Evolutionary conservation across 2,329 filamentous ascomycete species (phyloP), one percentile per base, ranked within the genome.

Genomic region (Emmonsiellopsis sp.): DNA sequence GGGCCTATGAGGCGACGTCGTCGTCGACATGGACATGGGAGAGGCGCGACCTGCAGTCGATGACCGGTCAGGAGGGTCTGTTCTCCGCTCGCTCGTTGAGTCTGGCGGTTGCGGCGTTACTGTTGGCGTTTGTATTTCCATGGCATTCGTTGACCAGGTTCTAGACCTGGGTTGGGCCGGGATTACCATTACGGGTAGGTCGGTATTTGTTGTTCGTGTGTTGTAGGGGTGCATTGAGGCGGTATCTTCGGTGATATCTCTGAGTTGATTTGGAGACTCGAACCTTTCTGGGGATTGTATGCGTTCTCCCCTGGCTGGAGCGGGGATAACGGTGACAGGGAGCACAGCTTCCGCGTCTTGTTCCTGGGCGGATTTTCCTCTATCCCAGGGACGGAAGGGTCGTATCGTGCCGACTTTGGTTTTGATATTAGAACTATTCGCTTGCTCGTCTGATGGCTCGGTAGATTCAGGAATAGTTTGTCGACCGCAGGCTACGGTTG

Each of bases 291-390:
- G 78, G 42, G 75, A 79, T 77, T 79, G 82, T 5, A 77, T 77
- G 45, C 79, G 70, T 37, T 77, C 76, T 40, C 71, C 73, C 40
- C 77, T 72, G 26, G 76, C 76, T 56, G 80, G 78, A 3, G 80
- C 80, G 2, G 81, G 82, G 50, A 85, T 82, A 32, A 84, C 74
- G 0, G 80, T 84, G 16, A 83, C 75, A 2, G 80, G 79, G 10
- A 82, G 60, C 16, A 76, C 68, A 6, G 64, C 63, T 16, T 76
- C 71, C 2, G 66, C 59, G 32, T 59, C 59, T 20, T 63, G 59
- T 61, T 73, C 63, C 63, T 70, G 48, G 65, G 73, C 56, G 62
- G 70, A 57, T 42, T 56, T 49, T 44, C 74, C 68, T 43, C 66
- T 69, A 50, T 77, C 71, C 48, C 73, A 73, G 57, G 75, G 71